A percentile compares a stretch with the other conserved stretches of the same genome.
These are phyloP conservation scores for Erysimum cheiranthoides DNA, from an alignment of 345 rosid species.

Conservation along the genomic window DNA sequence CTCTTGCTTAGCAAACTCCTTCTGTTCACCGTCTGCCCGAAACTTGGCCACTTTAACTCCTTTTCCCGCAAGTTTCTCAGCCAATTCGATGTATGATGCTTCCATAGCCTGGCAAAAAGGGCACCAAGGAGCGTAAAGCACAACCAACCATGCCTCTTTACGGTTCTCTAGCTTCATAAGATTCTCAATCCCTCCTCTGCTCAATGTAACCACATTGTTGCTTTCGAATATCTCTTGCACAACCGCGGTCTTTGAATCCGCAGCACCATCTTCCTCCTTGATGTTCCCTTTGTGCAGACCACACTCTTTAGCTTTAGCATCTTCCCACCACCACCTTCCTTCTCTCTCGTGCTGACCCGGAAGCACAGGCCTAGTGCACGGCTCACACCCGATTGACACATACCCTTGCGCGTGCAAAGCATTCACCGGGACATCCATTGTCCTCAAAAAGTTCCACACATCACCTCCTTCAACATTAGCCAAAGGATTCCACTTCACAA, in stretches of 20 bases:
- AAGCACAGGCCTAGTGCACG: conserved; percentile 91
- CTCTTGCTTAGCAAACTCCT: conserved; percentile 76
- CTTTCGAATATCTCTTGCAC: conserved; percentile 70
- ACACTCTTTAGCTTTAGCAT: conserved; percentile 95
- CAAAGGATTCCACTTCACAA: conserved; percentile 96
- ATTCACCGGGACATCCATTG: conserved; percentile 91
- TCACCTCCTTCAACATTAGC: conserved; percentile 80
- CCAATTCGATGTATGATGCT: conserved; percentile 69
- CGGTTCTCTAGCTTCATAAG: conserved; percentile 65
- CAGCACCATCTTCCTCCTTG: conserved; percentile 55
- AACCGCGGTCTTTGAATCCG: conserved; percentile 42
- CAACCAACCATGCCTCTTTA: conserved; percentile 87
- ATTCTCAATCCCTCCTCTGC: conserved; percentile 83
- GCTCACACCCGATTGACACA: conserved; percentile 96
- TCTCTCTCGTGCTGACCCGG: conserved; percentile 99
- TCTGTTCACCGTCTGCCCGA: conserved; percentile 82
- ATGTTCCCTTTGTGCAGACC: conserved; percentile 93
- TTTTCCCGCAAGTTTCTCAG: conserved; percentile 70
- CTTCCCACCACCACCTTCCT: conserved; percentile 99
- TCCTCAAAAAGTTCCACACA: conserved; percentile 81
- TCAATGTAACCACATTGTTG: conserved; percentile 64
- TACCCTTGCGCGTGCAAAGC: conserved; percentile 76
- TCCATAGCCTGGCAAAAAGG: conserved; percentile 95
- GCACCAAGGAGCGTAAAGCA: conserved; percentile 98
- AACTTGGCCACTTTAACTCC: conserved; percentile 94